These are phyloP conservation scores for Cicer bijugum DNA, from an alignment of 306 rosid species.

Conservation along the genomic window DNA sequence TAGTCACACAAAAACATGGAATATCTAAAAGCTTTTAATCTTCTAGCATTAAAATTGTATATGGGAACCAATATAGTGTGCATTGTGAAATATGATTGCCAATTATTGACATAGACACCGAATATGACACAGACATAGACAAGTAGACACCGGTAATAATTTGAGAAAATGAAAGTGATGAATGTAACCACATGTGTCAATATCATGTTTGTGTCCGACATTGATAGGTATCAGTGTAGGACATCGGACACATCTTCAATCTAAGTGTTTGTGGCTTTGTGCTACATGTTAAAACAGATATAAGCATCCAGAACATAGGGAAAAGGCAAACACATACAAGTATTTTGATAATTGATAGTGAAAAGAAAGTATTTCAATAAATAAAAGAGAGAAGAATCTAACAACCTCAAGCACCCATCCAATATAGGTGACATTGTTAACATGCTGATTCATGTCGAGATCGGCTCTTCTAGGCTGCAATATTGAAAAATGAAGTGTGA, in stretches of 20 bases:
- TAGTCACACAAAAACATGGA: background rate
- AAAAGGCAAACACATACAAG: background rate
- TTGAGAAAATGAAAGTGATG: too few relatives aligned
- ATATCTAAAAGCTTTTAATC: background rate
- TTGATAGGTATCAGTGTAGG: too few relatives aligned
- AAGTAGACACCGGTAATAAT: too few relatives aligned
- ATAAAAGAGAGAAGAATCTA: constrained; percentile 25
- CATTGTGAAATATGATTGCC: background rate
- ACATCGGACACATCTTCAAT: too few relatives aligned
- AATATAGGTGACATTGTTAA: constrained; percentile 86
- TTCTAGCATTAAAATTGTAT: background rate
- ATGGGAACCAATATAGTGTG: background rate
- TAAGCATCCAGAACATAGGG: background rate
- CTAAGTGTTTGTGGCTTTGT: too few relatives aligned
- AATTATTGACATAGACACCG: too few relatives aligned
- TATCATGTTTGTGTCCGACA: too few relatives aligned
- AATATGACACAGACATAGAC: too few relatives aligned
- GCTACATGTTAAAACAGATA: too few relatives aligned
- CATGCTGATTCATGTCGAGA: constrained; percentile 95
- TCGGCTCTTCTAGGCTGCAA: constrained; percentile 94
- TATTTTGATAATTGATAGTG: background rate
- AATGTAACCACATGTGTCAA: too few relatives aligned
- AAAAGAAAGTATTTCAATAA: constrained; percentile 1
- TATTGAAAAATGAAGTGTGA: constrained; percentile 48
- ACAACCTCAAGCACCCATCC: constrained; percentile 98